These are phyloP conservation scores for Candida methanosorbosa DNA, from an alignment of 805 yeast species.

Conservation along the genomic window DNA sequence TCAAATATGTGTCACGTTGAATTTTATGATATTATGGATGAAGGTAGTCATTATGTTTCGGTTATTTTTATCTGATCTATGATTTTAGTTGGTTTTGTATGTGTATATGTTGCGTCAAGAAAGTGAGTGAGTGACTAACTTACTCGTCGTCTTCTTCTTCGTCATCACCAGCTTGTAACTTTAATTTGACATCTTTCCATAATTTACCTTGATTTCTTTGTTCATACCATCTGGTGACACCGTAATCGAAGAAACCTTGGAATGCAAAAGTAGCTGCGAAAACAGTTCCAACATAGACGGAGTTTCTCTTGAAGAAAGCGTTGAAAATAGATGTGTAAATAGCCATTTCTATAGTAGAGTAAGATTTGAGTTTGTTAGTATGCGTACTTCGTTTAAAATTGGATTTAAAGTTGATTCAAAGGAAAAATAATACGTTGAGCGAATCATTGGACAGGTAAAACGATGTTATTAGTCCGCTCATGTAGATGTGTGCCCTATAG, in stretches of 20 bases:
- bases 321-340: slow-evolving; percentile 11
- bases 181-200: slow-evolving; percentile 72
- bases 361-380: no score
- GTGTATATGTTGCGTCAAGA: no score
- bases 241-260: slow-evolving; percentile 67
- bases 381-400: no score
- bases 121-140: slow-evolving; percentile 2
- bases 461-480: no score
- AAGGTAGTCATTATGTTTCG: no score
- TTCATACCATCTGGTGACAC: slow-evolving; percentile 63
- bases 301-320: slow-evolving; percentile 79
- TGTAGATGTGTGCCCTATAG: no score
- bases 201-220: slow-evolving; percentile 76
- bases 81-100: no score
- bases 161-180: slow-evolving; percentile 46
- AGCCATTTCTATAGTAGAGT: not conserved
- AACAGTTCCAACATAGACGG: slow-evolving; percentile 75
- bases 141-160: slow-evolving; percentile 45
- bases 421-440: no score
- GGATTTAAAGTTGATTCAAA: no score
- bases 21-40: no score
- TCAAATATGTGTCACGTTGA: no score
- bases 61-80: no score
- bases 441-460: not conserved
- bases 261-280: slow-evolving; percentile 81